Evolutionary conservation across 73 alveolate species (phyloP).

Genomic region (Paramecium sexaurelia): DNA sequence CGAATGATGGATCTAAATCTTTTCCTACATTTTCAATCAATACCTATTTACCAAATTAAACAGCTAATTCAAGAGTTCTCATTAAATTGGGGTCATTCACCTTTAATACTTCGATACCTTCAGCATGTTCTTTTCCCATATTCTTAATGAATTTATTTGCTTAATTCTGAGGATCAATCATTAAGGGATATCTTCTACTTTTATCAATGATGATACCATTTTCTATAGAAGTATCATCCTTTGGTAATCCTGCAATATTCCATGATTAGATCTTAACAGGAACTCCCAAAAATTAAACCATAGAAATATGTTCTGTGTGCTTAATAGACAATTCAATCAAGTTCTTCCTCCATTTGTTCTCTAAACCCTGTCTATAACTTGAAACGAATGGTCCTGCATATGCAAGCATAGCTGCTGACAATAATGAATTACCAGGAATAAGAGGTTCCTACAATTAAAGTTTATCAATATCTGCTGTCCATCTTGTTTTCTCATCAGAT

Average conservation of each 20-base stretch:
- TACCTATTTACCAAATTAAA: slow-evolving; percentile 99
- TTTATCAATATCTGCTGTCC: slow-evolving; percentile 95
- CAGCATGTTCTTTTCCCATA: slow-evolving; percentile 71
- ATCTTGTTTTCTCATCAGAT: slow-evolving; percentile 97
- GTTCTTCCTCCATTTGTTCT: slow-evolving; percentile 87
- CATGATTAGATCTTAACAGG: slow-evolving; percentile 97
- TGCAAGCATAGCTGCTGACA: slow-evolving; percentile 97
- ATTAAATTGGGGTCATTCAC: slow-evolving; percentile 87
- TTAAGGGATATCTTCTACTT: slow-evolving; percentile 99
- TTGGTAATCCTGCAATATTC: slow-evolving; percentile 97
- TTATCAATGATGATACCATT: slow-evolving; percentile 96
- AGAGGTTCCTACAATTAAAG: slow-evolving; percentile 82
- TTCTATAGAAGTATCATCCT: slow-evolving; percentile 96
- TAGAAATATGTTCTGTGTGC: slow-evolving; percentile 90
- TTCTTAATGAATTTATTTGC: slow-evolving; percentile 73
- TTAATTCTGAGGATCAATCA: slow-evolving; percentile 99
- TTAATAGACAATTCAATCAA: slow-evolving; percentile 83
- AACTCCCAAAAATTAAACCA: slow-evolving; percentile 97
- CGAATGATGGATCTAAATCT: slow-evolving; percentile 99
- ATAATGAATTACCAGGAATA: slow-evolving; percentile 94
- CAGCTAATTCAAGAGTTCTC: slow-evolving; percentile 94
- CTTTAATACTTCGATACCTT: slow-evolving; percentile 68
- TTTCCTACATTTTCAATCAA: slow-evolving; percentile 99
- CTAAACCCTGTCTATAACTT: slow-evolving; percentile 88
- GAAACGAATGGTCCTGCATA: slow-evolving; percentile 98